Conservation (phyloP, 2,329 filamentous ascomycete species). For the Parafenestella ontariensis region DNA sequence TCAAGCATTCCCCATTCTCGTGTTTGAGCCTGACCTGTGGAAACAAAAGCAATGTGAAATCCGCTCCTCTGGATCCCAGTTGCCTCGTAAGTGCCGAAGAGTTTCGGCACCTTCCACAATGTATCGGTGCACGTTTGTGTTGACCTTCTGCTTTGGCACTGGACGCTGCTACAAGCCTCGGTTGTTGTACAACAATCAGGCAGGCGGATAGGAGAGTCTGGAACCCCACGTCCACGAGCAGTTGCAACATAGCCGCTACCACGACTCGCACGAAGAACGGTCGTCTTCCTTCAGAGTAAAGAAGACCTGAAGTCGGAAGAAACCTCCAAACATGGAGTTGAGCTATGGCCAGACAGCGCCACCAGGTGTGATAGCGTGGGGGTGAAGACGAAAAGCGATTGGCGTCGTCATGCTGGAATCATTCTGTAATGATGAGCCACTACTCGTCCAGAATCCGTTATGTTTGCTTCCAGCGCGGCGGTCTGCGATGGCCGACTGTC, state of each 20-base stretch:
- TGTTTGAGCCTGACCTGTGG: slow-evolving; percentile 28
- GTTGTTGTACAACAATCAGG: slow-evolving; percentile 1
- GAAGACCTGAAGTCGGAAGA: slow-evolving; percentile 19
- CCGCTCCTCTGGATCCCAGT: slow-evolving; percentile 28
- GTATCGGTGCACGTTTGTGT: slow-evolving; percentile 8
- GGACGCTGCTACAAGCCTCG: slow-evolving; percentile 3
- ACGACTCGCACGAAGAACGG: neutral
- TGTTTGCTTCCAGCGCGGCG: slow-evolving; percentile 5
- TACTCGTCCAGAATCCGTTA: slow-evolving; percentile 1
- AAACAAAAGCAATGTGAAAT: slow-evolving; percentile 37
- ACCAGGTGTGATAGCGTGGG: slow-evolving; percentile 35
- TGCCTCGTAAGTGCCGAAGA: slow-evolving; percentile 30
- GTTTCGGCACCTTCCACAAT: slow-evolving; percentile 17
- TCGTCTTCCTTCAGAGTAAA: neutral
- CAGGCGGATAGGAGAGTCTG: slow-evolving; percentile 1
- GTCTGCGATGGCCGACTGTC: slow-evolving; percentile 12
- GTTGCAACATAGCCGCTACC: slow-evolving; percentile 3
- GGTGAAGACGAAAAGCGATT: slow-evolving; percentile 13
- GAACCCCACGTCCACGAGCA: neutral
- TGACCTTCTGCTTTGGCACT: slow-evolving; percentile 11
- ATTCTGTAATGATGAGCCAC: slow-evolving; percentile 19
- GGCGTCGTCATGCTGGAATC: slow-evolving; percentile 15
- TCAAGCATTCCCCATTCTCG: slow-evolving; percentile 19
- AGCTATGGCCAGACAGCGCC: slow-evolving; percentile 26
- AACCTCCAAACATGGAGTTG: slow-evolving; percentile 18